These are phyloP conservation scores for Magnolia kwangsiensis DNA, from an alignment of 164 flowering plant species.

Conservation along the genomic window DNA sequence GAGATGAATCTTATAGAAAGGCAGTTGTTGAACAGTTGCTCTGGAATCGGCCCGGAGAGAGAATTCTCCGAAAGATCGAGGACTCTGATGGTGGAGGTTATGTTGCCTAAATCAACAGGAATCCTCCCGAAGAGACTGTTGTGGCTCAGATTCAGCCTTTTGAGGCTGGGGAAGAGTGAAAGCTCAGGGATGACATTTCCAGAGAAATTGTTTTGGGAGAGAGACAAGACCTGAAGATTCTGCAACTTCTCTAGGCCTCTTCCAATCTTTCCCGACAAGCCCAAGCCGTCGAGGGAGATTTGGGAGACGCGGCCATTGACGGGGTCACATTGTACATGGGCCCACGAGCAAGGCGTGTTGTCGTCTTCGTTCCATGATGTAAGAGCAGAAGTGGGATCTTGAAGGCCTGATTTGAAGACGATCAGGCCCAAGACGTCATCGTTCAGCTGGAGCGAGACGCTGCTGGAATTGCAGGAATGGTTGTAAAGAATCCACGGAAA, in stretches of 20 bases:
- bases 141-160: slow-evolving; percentile 51
- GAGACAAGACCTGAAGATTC: slow-evolving; percentile 42
- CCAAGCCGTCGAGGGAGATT: slow-evolving; percentile 48
- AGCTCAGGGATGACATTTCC: slow-evolving; percentile 47
- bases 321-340: slow-evolving; percentile 50
- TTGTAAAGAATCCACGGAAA: neutral
- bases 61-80: slow-evolving; percentile 65
- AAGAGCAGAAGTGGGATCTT: slow-evolving; percentile 51
- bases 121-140: slow-evolving; percentile 59
- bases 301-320: slow-evolving; percentile 45
- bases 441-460: slow-evolving; percentile 39
- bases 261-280: slow-evolving; percentile 67
- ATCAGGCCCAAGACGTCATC: slow-evolving; percentile 85
- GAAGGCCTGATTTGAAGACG: slow-evolving; percentile 71
- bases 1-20: slow-evolving; percentile 48
- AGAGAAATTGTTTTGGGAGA: slow-evolving; percentile 56
- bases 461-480: neutral
- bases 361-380: slow-evolving; percentile 80
- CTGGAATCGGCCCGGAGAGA: slow-evolving; percentile 62
- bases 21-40: slow-evolving; percentile 40
- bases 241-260: slow-evolving; percentile 62
- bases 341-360: slow-evolving; percentile 78
- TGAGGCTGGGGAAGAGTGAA: slow-evolving; percentile 25
- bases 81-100: slow-evolving; percentile 37
- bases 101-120: slow-evolving; percentile 25